A percentile compares a stretch with the other conserved stretches of the same genome.
These are phyloP conservation scores for Amoeboradix gromovi DNA, from an alignment of 371 early-diverging fungal species.

Conservation along the genomic window DNA sequence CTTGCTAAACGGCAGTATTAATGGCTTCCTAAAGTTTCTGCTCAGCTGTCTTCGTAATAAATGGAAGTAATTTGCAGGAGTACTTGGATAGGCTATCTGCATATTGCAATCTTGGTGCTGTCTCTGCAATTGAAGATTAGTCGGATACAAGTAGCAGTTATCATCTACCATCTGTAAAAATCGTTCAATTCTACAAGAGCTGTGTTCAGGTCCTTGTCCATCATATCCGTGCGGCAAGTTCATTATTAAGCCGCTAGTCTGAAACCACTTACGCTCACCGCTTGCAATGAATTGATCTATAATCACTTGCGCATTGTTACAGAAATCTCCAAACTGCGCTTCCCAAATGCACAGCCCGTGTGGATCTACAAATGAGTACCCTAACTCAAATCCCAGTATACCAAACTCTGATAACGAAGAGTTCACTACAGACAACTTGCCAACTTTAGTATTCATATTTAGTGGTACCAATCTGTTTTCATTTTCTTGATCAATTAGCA, in stretches of 20 bases:
- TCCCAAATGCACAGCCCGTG: constrained; percentile 68
- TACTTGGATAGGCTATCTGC: constrained; percentile 6
- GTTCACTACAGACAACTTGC: constrained; percentile 58
- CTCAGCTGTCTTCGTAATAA: background rate
- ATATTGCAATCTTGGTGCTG: constrained; percentile 1
- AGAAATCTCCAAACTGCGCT: constrained; percentile 89
- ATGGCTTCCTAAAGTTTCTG: constrained; percentile 86
- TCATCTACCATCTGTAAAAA: constrained; percentile 84
- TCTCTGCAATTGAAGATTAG: no score
- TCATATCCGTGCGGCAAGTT: constrained; percentile 84
- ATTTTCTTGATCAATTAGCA: constrained; percentile 1
- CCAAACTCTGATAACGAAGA: constrained; percentile 64
- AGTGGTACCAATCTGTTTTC: constrained; percentile 33
- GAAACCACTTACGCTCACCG: constrained; percentile 78
- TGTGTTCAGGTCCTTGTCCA: constrained; percentile 87
- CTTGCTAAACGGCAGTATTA: constrained; percentile 68
- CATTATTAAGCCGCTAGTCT: constrained; percentile 61
- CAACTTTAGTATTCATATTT: constrained; percentile 33
- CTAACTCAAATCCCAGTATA: constrained; percentile 78
- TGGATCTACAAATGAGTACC: constrained; percentile 59
- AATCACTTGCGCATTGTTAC: constrained; percentile 79
- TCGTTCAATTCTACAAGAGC: constrained; percentile 59
- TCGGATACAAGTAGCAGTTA: constrained; percentile 23
- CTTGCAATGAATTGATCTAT: constrained; percentile 63
- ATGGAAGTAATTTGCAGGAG: constrained; percentile 51